phyloP scores from a whole-genome alignment of 2,329 filamentous ascomycete genomes.

The Epichloe festucae region DNA sequence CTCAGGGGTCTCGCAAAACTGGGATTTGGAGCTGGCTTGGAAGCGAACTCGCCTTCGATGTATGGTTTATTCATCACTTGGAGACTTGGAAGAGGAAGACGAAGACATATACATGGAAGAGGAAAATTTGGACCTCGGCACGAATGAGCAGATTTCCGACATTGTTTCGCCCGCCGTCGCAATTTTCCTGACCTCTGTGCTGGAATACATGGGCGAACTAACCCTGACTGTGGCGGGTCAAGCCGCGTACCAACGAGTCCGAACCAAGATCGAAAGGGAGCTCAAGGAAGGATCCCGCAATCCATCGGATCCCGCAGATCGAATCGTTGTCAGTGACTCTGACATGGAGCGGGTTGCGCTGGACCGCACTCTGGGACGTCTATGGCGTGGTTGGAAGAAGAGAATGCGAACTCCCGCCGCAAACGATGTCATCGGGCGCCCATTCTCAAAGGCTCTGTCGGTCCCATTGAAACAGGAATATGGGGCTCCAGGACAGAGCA shows the following conservation, averaged over 20 bases:
- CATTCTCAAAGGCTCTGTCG: slow-evolving; percentile 35
- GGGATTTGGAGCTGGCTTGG: slow-evolving; percentile 90
- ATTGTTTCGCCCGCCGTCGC: slow-evolving; percentile 80
- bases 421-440: slow-evolving; percentile 32
- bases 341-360: slow-evolving; percentile 91
- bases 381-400: slow-evolving; percentile 96
- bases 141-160: slow-evolving; percentile 46
- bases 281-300: slow-evolving; percentile 37
- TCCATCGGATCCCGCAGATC: slow-evolving; percentile 41
- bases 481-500: slow-evolving; percentile 21
- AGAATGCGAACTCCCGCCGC: slow-evolving; percentile 49
- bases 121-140: slow-evolving; percentile 53
- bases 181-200: slow-evolving; percentile 88
- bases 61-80: slow-evolving; percentile 96
- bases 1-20: slow-evolving; percentile 41
- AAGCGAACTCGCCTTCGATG: slow-evolving; percentile 84
- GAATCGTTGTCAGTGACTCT: slow-evolving; percentile 71
- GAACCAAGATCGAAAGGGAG: slow-evolving; percentile 44
- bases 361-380: slow-evolving; percentile 71
- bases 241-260: slow-evolving; percentile 60
- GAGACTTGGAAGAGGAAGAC: slow-evolving; percentile 95
- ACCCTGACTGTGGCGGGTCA: slow-evolving; percentile 78
- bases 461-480: slow-evolving; percentile 20
- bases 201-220: slow-evolving; percentile 90
- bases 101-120: slow-evolving; percentile 80